phyloP scores from a whole-genome alignment of 2,329 filamentous ascomycete species.

The Calonectria naviculata region DNA sequence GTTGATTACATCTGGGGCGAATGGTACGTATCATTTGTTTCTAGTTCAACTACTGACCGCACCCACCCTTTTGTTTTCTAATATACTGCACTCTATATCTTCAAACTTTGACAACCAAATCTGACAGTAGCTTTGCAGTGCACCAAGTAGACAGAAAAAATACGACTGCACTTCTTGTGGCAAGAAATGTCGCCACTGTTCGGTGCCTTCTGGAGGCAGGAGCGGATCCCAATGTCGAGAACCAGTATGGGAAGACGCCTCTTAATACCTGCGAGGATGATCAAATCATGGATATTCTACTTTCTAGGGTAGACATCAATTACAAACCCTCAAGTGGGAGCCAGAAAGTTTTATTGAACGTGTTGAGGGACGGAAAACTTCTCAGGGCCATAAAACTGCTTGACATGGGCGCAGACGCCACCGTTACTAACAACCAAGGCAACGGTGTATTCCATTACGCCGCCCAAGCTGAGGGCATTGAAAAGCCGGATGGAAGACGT shows the following conservation, averaged over 20 bases:
- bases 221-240: constrained; percentile 31
- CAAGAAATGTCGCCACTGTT: background rate
- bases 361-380: background rate
- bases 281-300: constrained; percentile 17
- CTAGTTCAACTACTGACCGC: too few relatives aligned
- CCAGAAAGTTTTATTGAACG: background rate
- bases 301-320: background rate
- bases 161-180: background rate
- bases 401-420: background rate
- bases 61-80: too few relatives aligned
- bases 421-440: background rate
- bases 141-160: background rate
- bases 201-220: constrained; percentile 26
- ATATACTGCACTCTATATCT: too few relatives aligned
- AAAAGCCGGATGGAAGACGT: background rate
- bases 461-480: background rate
- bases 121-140: background rate
- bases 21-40: background rate
- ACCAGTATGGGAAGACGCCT: constrained; percentile 22
- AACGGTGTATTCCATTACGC: background rate
- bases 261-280: background rate
- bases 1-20: background rate
- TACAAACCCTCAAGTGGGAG: background rate
- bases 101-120: background rate
- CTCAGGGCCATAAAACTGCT: background rate